Conservation (phyloP, 768 basidiomycete genomes). For the Hydnomerulius pinastri region DNA sequence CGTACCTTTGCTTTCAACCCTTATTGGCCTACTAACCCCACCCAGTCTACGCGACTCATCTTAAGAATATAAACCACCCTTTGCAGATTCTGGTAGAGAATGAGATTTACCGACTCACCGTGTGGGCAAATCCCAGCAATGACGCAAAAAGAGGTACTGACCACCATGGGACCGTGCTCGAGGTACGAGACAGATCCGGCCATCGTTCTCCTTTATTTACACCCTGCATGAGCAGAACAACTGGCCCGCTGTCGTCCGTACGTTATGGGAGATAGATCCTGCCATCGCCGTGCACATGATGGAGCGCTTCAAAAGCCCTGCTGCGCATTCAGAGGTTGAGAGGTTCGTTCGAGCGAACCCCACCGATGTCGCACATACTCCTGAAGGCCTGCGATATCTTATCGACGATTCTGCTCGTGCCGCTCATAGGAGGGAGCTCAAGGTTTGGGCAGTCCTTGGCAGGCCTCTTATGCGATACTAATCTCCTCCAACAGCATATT, state of each 20-base stretch:
- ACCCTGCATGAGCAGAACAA: conserved; percentile 41
- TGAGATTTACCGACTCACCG: conserved; percentile 81
- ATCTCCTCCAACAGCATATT: conserved; percentile 60
- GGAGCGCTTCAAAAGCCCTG: conserved; percentile 81
- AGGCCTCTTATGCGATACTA: not conserved
- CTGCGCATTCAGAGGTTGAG: conserved; percentile 70
- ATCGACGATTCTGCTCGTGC: conserved; percentile 71
- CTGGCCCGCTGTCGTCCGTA: conserved; percentile 71
- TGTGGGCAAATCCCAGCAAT: conserved; percentile 89
- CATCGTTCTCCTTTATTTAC: not conserved
- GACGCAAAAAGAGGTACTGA: conserved; percentile 72
- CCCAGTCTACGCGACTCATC: conserved; percentile 56
- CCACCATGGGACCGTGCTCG: conserved; percentile 53
- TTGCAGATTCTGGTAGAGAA: conserved; percentile 87
- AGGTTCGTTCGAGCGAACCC: conserved; percentile 76
- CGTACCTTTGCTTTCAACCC: conserved; percentile 16
- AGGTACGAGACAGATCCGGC: conserved; percentile 44
- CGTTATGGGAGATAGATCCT: conserved; percentile 81
- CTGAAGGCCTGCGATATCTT: conserved; percentile 81
- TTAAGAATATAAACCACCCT: conserved; percentile 71
- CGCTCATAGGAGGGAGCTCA: conserved; percentile 64
- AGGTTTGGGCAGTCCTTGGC: conserved; percentile 46
- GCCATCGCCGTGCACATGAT: conserved; percentile 79
- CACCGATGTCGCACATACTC: conserved; percentile 64
- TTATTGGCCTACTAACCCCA: conserved; percentile 7